Evolutionary conservation across 2,329 filamentous ascomycete genomes (phyloP), one percentile per base, ranked within the genome.

Genomic region (Calonectria naviculata): DNA sequence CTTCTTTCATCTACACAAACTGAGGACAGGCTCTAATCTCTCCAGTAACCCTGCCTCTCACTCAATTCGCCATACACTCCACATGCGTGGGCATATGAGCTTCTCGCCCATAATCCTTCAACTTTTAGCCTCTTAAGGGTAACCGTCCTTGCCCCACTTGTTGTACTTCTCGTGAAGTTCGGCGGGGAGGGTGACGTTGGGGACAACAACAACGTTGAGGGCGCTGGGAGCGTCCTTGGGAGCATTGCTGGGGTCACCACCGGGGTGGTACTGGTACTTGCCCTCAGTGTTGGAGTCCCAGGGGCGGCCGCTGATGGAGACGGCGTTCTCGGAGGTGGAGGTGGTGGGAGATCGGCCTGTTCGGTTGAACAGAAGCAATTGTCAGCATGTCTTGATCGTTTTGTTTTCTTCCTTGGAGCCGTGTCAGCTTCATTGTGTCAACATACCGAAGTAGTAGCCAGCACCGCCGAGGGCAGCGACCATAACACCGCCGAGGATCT

Each of bases 71-170:
- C 62, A 34, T 49, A 49, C 47, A 63, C 63, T 72, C 47, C 65
- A 67, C 67, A 74, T 65, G 67, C 68, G 72, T 70, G 38, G 61
- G 67, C 65, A 67, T 72, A 66, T 66, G 47, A 26, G 41, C 70
- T 66, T 36, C 54, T 70, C 61, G 65, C 46, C 44, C 49, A 65
- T 64, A 38, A 65, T 36, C 41, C 44, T 65, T 31, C 68, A 41
- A 28, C 42, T 29, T 71, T 46, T 68, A 56, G 61, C 54, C 63
- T 34, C 71, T 82, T 87, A 94, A 78, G 84, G 84, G 87, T 93
- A 98, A 78, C 95, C 95, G 78, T 98, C 97, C 92, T 98, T 98
- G 85, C 97, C 97, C 92, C 94, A 98, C 90, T 99, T 99, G 94
- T 99, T 99, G 92, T 93, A 98, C 88, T 93, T 93, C 79, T 99